These are phyloP conservation scores for Solanum paucissectum DNA, from an alignment of 257 asterid species.

Conservation along the genomic window DNA sequence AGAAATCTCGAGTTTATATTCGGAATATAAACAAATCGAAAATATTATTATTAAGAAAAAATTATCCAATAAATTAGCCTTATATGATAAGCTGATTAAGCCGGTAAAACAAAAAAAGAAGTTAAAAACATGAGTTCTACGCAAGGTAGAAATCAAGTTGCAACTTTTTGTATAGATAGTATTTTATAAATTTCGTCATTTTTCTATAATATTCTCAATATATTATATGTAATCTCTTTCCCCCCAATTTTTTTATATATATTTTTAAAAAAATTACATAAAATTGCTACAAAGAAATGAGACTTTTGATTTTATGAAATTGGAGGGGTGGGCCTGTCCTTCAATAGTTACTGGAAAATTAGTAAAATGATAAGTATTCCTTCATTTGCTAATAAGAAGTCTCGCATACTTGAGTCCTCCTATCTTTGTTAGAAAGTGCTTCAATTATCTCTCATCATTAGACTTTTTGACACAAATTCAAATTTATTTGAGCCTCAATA, in stretches of 20 bases:
- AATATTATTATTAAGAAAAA: accelerated
- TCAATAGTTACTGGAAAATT: background rate
- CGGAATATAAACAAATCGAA: too few relatives aligned
- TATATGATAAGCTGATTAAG: background rate
- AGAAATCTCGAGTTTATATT: background rate
- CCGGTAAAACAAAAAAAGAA: background rate
- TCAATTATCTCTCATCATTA: background rate
- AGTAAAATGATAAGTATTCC: background rate
- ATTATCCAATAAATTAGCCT: background rate
- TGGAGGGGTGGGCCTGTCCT: background rate
- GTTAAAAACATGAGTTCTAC: background rate
- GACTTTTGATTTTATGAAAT: background rate
- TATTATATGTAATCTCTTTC: background rate
- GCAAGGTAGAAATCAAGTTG: background rate
- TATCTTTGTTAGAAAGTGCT: background rate
- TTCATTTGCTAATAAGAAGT: background rate
- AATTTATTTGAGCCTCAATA: background rate
- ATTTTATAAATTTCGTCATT: background rate
- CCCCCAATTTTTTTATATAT: background rate
- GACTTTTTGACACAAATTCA: background rate
- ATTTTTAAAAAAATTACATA: background rate
- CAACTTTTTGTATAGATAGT: background rate
- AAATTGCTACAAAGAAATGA: background rate
- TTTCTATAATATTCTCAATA: background rate
- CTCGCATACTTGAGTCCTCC: background rate